These are phyloP conservation scores for Microdochium bolleyi DNA, from an alignment of 2,329 filamentous ascomycete genomes.

Conservation along the genomic window DNA sequence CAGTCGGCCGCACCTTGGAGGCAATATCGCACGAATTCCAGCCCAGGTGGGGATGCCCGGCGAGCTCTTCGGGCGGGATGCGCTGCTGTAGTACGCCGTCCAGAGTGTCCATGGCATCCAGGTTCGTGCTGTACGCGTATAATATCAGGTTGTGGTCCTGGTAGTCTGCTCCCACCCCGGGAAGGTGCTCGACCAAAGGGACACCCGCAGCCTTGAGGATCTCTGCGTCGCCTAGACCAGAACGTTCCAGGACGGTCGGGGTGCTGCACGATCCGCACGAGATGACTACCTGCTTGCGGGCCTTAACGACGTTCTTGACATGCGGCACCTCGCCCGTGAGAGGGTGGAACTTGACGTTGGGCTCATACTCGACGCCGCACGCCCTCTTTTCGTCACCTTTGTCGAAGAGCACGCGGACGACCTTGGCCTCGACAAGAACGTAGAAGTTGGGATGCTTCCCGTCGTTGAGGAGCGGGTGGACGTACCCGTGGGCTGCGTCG, in stretches of 20 bases:
- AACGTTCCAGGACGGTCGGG: slow-evolving; percentile 40
- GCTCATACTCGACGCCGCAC: slow-evolving; percentile 40
- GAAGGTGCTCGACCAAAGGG: slow-evolving; percentile 27
- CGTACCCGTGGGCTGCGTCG: slow-evolving; percentile 40
- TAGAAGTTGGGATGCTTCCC: slow-evolving; percentile 40
- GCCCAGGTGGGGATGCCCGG: slow-evolving; percentile 28
- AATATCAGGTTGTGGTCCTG: slow-evolving; percentile 46
- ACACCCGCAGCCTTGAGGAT: slow-evolving; percentile 29
- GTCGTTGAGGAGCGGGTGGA: slow-evolving; percentile 40
- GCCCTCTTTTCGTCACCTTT: slow-evolving; percentile 37
- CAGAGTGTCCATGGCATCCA: slow-evolving; percentile 35
- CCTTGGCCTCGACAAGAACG: slow-evolving; percentile 41
- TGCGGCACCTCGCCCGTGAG: neutral
- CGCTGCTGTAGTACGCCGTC: slow-evolving; percentile 17
- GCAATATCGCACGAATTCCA: slow-evolving; percentile 46
- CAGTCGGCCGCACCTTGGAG: slow-evolving; percentile 43
- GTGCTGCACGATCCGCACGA: slow-evolving; percentile 31
- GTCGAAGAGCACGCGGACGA: slow-evolving; percentile 39
- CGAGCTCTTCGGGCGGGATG: slow-evolving; percentile 12
- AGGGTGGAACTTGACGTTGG: slow-evolving; percentile 28
- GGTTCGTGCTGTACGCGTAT: slow-evolving; percentile 38
- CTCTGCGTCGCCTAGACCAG: slow-evolving; percentile 36
- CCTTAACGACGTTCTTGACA: slow-evolving; percentile 25
- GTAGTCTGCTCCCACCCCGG: slow-evolving; percentile 36
- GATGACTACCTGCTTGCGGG: slow-evolving; percentile 35